A percentile compares a stretch with the other conserved stretches of the same genome.
phyloP scores from a whole-genome alignment of 495 filamentous ascomycete species.

The Thermochaetoides thermophila region DNA sequence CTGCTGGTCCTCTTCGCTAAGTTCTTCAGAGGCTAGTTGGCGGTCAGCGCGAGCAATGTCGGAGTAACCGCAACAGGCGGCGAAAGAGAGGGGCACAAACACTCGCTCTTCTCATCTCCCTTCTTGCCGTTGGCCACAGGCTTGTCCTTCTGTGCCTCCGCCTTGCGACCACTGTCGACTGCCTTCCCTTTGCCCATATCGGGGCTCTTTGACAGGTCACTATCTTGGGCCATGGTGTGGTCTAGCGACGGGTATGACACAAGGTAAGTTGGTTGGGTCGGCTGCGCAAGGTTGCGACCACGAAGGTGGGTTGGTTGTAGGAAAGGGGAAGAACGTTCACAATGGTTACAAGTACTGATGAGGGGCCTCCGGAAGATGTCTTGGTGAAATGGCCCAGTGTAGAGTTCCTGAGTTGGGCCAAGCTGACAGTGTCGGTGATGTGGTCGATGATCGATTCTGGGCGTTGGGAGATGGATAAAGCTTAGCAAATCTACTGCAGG shows the following conservation, averaged over 20 bases:
- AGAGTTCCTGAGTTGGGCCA: too few species aligned
- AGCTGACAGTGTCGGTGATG: conserved; percentile 3
- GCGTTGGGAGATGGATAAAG: conserved; percentile 9
- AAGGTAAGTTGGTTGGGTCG: conserved; percentile 1
- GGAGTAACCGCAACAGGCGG: background rate
- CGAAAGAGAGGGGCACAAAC: conserved; percentile 17
- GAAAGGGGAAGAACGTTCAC: too few species aligned
- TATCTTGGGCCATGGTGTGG: conserved; percentile 85
- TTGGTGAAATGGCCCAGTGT: too few species aligned
- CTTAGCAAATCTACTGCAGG: conserved; percentile 16
- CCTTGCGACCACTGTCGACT: conserved; percentile 45
- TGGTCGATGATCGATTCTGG: background rate
- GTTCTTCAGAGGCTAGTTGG: conserved; percentile 45
- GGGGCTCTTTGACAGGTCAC: conserved; percentile 64
- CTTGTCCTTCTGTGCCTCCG: conserved; percentile 48
- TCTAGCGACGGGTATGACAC: conserved; percentile 1
- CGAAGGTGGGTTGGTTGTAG: too few species aligned
- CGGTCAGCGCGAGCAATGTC: conserved; percentile 15
- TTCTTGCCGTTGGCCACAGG: conserved; percentile 60
- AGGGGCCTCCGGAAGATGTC: too few species aligned
- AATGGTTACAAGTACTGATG: too few species aligned
- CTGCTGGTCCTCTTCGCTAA: conserved; percentile 95
- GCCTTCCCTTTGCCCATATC: conserved; percentile 97
- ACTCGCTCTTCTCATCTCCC: conserved; percentile 42
- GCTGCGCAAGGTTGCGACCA: background rate